Evolutionary conservation across 148 eudicot species (phyloP).

Genomic region (Rhododendron vialii): DNA sequence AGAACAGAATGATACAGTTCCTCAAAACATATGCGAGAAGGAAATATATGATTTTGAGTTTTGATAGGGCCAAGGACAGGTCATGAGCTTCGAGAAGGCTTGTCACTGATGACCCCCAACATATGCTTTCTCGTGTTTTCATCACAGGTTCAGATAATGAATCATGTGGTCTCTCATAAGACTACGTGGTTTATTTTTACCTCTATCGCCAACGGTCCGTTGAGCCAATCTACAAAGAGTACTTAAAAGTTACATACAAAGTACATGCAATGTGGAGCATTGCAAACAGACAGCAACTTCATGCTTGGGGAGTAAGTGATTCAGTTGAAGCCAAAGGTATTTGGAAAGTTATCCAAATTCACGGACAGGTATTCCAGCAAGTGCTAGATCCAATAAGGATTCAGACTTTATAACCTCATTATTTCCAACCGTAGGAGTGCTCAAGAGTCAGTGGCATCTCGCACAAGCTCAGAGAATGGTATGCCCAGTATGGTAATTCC

Average conservation of each 20-base stretch:
- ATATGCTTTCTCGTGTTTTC: neutral
- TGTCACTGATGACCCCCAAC: neutral
- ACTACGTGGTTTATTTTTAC: neutral
- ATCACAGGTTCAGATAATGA: neutral
- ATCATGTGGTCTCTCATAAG: neutral
- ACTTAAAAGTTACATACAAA: neutral
- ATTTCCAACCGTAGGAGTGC: neutral
- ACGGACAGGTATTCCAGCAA: neutral
- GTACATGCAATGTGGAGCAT: neutral
- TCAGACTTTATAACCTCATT: neutral
- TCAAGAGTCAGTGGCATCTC: neutral
- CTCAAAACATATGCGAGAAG: neutral
- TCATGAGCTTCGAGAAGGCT: neutral
- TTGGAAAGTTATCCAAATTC: neutral
- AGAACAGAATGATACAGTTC: no score
- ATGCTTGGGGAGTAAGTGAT: neutral
- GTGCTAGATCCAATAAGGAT: no score
- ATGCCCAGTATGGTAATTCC: conserved; percentile 56
- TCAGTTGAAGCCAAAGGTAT: neutral
- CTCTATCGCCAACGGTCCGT: neutral
- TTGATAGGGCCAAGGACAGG: neutral
- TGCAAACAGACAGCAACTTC: neutral
- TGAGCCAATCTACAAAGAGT: neutral
- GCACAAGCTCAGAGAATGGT: conserved; percentile 30
- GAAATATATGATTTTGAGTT: neutral